Percentiles rank a stretch among this genome's conserved stretches.
phyloP scores from a whole-genome alignment of 768 basidiomycete genomes.

The Lentinula sp. region DNA sequence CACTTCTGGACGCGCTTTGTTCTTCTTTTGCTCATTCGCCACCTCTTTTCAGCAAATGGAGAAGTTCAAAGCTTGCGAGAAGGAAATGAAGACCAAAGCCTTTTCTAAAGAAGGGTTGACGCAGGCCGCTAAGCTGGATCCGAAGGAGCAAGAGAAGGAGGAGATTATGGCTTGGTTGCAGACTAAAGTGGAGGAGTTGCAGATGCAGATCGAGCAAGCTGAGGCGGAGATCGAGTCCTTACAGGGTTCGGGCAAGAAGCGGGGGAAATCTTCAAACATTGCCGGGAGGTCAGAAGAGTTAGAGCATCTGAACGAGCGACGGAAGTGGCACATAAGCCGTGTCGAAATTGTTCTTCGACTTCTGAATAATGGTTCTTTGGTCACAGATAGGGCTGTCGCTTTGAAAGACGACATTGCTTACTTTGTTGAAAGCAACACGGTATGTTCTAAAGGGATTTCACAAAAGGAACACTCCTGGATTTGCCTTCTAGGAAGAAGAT shows the following conservation, averaged over 20 bases:
- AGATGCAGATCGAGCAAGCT: constrained; percentile 87
- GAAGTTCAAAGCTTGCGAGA: constrained; percentile 99
- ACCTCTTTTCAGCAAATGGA: constrained; percentile 87
- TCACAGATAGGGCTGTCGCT: constrained; percentile 70
- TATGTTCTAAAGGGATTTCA: constrained; percentile 35
- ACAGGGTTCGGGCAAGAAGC: constrained; percentile 79
- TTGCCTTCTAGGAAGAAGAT: constrained; percentile 72
- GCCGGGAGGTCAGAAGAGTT: constrained; percentile 77
- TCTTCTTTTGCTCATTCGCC: neutral
- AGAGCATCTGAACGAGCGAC: constrained; percentile 84
- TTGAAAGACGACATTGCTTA: constrained; percentile 95
- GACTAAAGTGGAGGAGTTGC: constrained; percentile 83
- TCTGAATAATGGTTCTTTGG: constrained; percentile 87
- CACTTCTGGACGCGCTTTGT: constrained; percentile 3
- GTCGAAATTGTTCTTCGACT: constrained; percentile 91
- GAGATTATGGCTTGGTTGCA: constrained; percentile 88
- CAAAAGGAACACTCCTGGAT: constrained; percentile 13
- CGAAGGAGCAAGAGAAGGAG: constrained; percentile 93
- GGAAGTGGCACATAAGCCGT: constrained; percentile 92
- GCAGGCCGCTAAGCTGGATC: constrained; percentile 90
- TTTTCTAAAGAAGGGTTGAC: constrained; percentile 98
- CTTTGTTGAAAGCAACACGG: constrained; percentile 94
- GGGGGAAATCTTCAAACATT: constrained; percentile 61
- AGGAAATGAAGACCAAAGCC: constrained; percentile 99
- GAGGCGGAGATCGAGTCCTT: constrained; percentile 93